These are phyloP conservation scores for Ettlia oleoabundans DNA, from an alignment of 139 green algal species.

Conservation along the genomic window DNA sequence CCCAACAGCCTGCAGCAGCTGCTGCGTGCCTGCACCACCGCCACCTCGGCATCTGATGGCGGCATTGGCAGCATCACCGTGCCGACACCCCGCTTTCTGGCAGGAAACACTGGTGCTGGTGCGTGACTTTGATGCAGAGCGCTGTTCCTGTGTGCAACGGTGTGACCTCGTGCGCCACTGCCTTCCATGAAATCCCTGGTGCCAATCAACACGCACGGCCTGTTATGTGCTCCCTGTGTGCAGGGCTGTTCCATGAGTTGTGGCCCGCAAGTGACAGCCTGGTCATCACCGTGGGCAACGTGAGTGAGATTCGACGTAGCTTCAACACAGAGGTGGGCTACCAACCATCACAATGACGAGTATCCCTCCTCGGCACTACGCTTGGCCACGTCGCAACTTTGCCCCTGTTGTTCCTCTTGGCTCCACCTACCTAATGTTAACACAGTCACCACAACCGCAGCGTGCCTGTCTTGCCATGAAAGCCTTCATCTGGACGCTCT, in stretches of 20 bases:
- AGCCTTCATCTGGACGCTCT: no score
- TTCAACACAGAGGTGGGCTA: background rate
- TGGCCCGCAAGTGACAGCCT: constrained; percentile 25
- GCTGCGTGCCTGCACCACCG: background rate
- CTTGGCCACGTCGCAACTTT: background rate
- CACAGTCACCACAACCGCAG: background rate
- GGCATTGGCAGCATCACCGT: background rate
- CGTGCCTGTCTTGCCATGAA: background rate
- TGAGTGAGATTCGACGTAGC: constrained; percentile 13
- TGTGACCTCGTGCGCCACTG: background rate
- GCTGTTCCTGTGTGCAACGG: background rate
- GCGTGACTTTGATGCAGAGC: no score
- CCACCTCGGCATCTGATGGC: background rate
- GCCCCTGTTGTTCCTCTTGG: background rate
- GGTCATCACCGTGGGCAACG: constrained; percentile 29
- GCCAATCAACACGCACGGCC: background rate
- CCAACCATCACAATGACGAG: no score
- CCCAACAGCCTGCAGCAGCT: background rate
- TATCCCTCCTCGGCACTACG: background rate
- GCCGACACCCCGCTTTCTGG: background rate
- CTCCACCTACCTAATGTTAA: background rate
- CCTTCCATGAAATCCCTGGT: background rate
- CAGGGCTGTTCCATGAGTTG: constrained; percentile 62
- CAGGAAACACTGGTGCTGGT: constrained; percentile 7
- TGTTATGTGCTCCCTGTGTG: background rate